These are phyloP conservation scores for Carex arenaria DNA, from an alignment of 202 grass and related monocot genomes.

Conservation along the genomic window DNA sequence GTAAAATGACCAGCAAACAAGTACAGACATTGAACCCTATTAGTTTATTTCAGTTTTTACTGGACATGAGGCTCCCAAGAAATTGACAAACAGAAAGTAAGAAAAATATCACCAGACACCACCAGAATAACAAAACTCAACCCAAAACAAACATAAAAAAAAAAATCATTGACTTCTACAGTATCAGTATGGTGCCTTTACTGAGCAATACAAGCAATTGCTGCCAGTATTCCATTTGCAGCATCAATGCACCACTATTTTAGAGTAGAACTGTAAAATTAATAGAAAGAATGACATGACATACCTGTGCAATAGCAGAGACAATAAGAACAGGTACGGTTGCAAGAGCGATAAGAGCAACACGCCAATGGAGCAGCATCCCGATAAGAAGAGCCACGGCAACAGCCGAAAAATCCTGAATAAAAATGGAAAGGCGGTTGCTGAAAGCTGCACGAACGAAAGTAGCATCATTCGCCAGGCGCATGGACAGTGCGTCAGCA, in stretches of 20 bases:
- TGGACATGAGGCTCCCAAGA: not conserved
- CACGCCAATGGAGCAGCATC: conserved; percentile 77
- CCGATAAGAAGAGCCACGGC: conserved; percentile 86
- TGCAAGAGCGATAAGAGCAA: conserved; percentile 91
- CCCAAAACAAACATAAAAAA: not conserved
- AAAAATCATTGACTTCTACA: not conserved
- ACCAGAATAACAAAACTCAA: not conserved
- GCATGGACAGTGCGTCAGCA: conserved; percentile 88
- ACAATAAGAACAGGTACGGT: conserved; percentile 85
- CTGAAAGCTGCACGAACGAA: conserved; percentile 95
- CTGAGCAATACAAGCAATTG: not conserved
- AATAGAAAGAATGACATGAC: not conserved
- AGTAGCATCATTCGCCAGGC: conserved; percentile 93
- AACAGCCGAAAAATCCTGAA: conserved; percentile 86
- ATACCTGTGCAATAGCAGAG: conserved; percentile 95
- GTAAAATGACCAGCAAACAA: not conserved
- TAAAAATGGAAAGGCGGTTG: conserved; percentile 95
- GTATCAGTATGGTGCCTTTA: not conserved
- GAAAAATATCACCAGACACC: not conserved
- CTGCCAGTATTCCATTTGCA: not conserved
- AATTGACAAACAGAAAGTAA: not conserved
- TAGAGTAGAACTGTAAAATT: not conserved
- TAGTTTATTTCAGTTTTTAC: not conserved
- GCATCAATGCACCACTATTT: not conserved
- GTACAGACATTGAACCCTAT: not conserved